Evolutionary conservation across 805 yeast species (phyloP).

Genomic region (Blastobotrys americana): DNA sequence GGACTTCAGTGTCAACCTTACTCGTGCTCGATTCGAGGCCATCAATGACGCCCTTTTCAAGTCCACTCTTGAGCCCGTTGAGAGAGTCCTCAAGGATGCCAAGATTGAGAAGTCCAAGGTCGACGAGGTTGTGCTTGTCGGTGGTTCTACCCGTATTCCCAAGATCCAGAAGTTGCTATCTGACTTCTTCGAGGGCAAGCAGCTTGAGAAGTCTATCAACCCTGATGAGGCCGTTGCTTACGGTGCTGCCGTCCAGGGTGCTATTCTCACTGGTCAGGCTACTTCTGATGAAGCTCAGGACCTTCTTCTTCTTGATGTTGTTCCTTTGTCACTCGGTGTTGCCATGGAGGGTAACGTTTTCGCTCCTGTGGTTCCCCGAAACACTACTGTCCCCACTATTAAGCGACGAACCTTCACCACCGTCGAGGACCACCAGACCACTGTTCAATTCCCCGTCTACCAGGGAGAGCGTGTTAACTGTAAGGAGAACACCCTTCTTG

Average conservation of each 20-base stretch:
- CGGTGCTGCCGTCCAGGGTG: slow-evolving; percentile 99
- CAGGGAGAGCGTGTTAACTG: slow-evolving; percentile 99
- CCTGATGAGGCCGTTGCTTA: slow-evolving; percentile 99
- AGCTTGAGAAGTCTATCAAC: slow-evolving; percentile 93
- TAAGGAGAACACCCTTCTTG: slow-evolving; percentile 92
- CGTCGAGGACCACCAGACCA: slow-evolving; percentile 97
- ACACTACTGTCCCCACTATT: slow-evolving; percentile 98
- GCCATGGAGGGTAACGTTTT: slow-evolving; percentile 99
- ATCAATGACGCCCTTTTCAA: slow-evolving; percentile 88
- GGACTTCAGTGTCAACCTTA: slow-evolving; percentile 86
- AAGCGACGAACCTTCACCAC: slow-evolving; percentile 99
- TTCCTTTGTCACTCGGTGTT: slow-evolving; percentile 98
- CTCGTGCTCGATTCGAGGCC: slow-evolving; percentile 98
- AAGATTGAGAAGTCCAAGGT: slow-evolving; percentile 75
- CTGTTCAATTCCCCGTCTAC: slow-evolving; percentile 97
- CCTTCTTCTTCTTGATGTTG: slow-evolving; percentile 91
- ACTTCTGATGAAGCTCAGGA: slow-evolving; percentile 91
- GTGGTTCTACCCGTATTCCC: slow-evolving; percentile 99
- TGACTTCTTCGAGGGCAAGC: slow-evolving; percentile 95
- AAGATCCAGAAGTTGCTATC: slow-evolving; percentile 91
- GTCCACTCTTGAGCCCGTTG: slow-evolving; percentile 90
- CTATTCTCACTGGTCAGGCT: slow-evolving; percentile 90
- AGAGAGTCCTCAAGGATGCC: slow-evolving; percentile 89
- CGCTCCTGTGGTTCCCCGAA: slow-evolving; percentile 98
- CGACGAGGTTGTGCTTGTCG: slow-evolving; percentile 92